A percentile compares a stretch with the other conserved stretches of the same genome.
phyloP scores from a whole-genome alignment of 345 rosid genomes.

The Aquilaria sinensis region DNA sequence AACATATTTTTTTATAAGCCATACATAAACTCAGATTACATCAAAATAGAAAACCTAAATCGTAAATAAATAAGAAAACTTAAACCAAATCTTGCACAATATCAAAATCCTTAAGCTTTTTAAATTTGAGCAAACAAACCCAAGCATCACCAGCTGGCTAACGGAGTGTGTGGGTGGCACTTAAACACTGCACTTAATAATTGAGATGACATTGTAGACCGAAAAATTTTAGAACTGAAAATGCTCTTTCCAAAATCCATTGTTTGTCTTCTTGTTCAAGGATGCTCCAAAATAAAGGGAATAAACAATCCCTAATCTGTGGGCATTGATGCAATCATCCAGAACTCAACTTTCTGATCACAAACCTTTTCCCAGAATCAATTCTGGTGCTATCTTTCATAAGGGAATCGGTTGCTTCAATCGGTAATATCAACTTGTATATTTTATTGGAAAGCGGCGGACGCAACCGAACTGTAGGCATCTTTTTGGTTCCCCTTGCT shows the following conservation, averaged over 20 bases:
- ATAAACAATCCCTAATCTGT: conserved; percentile 21
- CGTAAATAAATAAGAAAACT: too few species aligned
- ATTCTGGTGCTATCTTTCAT: conserved; percentile 27
- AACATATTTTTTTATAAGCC: too few species aligned
- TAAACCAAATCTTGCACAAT: too few species aligned
- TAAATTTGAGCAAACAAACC: too few species aligned
- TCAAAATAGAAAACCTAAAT: too few species aligned
- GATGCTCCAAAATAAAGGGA: conserved; percentile 19
- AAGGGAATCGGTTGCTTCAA: background rate
- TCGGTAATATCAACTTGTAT: background rate
- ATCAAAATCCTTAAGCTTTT: too few species aligned
- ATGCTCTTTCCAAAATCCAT: conserved; percentile 5
- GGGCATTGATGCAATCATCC: conserved; percentile 42
- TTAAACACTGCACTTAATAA: too few species aligned
- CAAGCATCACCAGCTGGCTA: too few species aligned
- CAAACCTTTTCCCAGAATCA: conserved; percentile 36
- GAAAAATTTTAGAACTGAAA: background rate
- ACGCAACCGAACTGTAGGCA: conserved; percentile 16
- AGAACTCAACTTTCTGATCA: conserved; percentile 26
- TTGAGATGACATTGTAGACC: too few species aligned
- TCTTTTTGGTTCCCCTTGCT: conserved; percentile 9
- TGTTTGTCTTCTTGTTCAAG: conserved; percentile 5
- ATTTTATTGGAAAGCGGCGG: background rate
- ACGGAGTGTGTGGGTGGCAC: too few species aligned
- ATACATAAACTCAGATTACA: too few species aligned